Conservation (phyloP, 768 basidiomycete genomes). For the Artomyces pyxidatus region DNA sequence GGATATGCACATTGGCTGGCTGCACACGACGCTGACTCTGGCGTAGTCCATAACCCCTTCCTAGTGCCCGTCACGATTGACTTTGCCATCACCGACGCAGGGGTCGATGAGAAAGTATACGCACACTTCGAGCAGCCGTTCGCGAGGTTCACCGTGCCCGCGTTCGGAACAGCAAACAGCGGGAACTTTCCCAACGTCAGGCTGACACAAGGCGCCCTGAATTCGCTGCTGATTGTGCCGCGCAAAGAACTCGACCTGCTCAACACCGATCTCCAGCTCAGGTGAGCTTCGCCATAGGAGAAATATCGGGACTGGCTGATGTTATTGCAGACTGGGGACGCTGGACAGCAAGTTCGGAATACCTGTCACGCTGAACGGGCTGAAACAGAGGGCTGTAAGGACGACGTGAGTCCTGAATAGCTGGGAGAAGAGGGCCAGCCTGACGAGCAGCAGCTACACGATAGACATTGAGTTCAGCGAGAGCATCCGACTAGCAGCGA, state of each 20-base stretch:
- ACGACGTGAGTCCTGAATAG: no score
- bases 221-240: slow-evolving; percentile 15
- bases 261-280: slow-evolving; percentile 29
- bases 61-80: slow-evolving; percentile 39
- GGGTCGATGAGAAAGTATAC: slow-evolving; percentile 13
- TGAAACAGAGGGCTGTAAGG: no score
- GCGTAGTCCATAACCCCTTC: slow-evolving; percentile 35
- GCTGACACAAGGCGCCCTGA: slow-evolving; percentile 14
- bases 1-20: no score
- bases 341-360: no score
- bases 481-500: no score
- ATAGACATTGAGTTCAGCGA: no score
- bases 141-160: slow-evolving; percentile 12
- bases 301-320: no score
- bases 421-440: no score
- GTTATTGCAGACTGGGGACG: no score
- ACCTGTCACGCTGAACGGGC: no score
- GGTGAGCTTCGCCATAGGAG: no score
- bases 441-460: no score
- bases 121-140: slow-evolving; percentile 18
- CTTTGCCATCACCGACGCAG: slow-evolving; percentile 25
- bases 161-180: slow-evolving; percentile 21
- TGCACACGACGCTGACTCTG: background rate
- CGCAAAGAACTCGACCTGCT: slow-evolving; percentile 16
- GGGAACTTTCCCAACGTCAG: slow-evolving; percentile 16